These are phyloP conservation scores for Globisporangium megalacanthum DNA, from an alignment of 352 stramenopile genomes.

Conservation along the genomic window DNA sequence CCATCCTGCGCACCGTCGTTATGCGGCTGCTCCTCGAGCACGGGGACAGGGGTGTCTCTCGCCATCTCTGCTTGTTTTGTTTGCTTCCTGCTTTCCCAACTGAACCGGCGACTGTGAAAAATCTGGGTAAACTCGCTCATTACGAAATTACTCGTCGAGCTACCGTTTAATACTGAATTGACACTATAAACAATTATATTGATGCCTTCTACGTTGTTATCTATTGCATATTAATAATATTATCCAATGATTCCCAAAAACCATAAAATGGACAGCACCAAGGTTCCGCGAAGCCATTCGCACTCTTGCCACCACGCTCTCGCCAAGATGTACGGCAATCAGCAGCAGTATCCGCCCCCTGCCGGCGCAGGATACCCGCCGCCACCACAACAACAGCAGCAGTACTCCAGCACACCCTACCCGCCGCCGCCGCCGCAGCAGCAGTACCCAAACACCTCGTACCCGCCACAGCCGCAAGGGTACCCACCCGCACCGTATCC, in stretches of 20 bases:
- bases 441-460: slow-evolving; percentile 9
- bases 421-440: background rate
- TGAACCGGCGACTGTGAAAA: background rate
- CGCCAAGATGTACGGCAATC: slow-evolving; percentile 24
- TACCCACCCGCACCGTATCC: slow-evolving; percentile 1
- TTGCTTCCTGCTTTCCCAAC: background rate
- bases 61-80: slow-evolving; percentile 17
- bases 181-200: too few species aligned
- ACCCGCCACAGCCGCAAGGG: background rate
- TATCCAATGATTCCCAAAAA: too few species aligned
- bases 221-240: too few species aligned
- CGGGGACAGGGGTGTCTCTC: slow-evolving; percentile 34
- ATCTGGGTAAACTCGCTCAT: background rate
- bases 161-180: too few species aligned
- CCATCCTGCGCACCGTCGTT: slow-evolving; percentile 10
- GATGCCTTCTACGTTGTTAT: too few species aligned
- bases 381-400: slow-evolving; percentile 11
- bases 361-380: slow-evolving; percentile 12
- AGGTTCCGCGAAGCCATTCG: background rate
- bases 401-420: slow-evolving; percentile 20
- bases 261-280: too few species aligned
- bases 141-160: too few species aligned
- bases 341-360: slow-evolving; percentile 15
- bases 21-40: slow-evolving; percentile 38
- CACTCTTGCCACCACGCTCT: background rate